These are phyloP conservation scores for Auricularia sp. DNA, from an alignment of 768 basidiomycete species.

Conservation along the genomic window DNA sequence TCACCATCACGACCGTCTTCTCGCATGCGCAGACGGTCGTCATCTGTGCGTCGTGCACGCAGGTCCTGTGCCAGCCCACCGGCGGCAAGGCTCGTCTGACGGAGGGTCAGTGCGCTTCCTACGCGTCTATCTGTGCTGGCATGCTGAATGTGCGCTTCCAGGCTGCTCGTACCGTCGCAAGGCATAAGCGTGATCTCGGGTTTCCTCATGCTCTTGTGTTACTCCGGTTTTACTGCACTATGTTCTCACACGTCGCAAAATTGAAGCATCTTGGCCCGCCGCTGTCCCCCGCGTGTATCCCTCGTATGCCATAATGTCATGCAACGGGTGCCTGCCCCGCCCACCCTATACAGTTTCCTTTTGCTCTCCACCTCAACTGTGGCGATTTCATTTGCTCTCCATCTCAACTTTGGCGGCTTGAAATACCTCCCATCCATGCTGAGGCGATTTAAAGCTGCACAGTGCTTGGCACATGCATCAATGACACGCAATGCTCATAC, in stretches of 20 bases:
- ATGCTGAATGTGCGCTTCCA: constrained; percentile 22
- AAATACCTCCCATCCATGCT: too few relatives aligned
- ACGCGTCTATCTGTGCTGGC: constrained; percentile 1
- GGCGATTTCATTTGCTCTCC: too few relatives aligned
- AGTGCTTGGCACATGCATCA: too few relatives aligned
- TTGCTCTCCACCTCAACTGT: too few relatives aligned
- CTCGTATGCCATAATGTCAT: background rate
- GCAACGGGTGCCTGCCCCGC: background rate
- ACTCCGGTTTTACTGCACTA: background rate
- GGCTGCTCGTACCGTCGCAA: constrained; percentile 98
- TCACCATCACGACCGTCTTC: constrained; percentile 94
- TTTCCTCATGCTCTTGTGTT: background rate
- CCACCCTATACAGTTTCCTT: too few relatives aligned
- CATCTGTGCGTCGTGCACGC: constrained; percentile 84
- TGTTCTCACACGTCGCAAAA: background rate
- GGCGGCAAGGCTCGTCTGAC: constrained; percentile 97
- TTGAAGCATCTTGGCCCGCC: background rate
- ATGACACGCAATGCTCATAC: too few relatives aligned
- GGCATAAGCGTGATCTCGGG: constrained; percentile 14
- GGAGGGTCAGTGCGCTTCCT: constrained; percentile 58
- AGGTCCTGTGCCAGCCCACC: constrained; percentile 93
- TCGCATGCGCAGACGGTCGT: constrained; percentile 99
- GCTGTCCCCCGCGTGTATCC: background rate
- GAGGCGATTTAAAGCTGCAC: too few relatives aligned
- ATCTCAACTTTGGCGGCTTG: too few relatives aligned